Conservation (phyloP, 352 stramenopile genomes). For the Aphanomyces euteiches region DNA sequence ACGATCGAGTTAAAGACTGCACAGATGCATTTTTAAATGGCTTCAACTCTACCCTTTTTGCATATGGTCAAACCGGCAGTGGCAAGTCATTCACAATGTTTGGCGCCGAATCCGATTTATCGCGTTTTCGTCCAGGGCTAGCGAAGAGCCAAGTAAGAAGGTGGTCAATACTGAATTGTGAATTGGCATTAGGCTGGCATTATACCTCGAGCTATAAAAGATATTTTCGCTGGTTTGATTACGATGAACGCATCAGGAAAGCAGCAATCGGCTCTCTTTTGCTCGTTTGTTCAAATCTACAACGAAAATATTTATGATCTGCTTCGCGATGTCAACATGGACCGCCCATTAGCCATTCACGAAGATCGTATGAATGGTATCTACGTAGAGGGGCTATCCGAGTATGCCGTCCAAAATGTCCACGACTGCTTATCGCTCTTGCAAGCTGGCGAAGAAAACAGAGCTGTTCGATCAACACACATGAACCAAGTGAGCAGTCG, state of each 20-base stretch:
- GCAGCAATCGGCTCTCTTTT: slow-evolving; percentile 49
- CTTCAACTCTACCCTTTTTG: slow-evolving; percentile 83
- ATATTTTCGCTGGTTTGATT: slow-evolving; percentile 71
- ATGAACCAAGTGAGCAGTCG: slow-evolving; percentile 90
- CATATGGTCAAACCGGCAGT: slow-evolving; percentile 79
- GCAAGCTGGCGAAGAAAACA: slow-evolving; percentile 76
- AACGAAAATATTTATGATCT: slow-evolving; percentile 91
- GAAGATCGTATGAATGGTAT: slow-evolving; percentile 83
- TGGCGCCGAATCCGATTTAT: slow-evolving; percentile 63
- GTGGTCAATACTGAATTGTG: background rate
- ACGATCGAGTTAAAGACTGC: slow-evolving; percentile 69
- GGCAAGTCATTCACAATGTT: slow-evolving; percentile 89
- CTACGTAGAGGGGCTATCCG: slow-evolving; percentile 88
- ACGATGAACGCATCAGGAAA: slow-evolving; percentile 51
- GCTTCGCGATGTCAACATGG: slow-evolving; percentile 75
- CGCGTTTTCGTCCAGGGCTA: slow-evolving; percentile 65
- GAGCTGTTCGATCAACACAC: slow-evolving; percentile 86
- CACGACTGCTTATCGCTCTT: slow-evolving; percentile 84
- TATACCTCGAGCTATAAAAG: slow-evolving; percentile 86
- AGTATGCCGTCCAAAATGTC: slow-evolving; percentile 84
- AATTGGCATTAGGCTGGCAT: slow-evolving; percentile 48
- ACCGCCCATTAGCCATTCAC: slow-evolving; percentile 72
- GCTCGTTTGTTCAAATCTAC: slow-evolving; percentile 88
- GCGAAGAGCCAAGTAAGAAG: slow-evolving; percentile 51
- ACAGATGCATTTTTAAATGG: slow-evolving; percentile 73